Evolutionary conservation across 2,329 filamentous ascomycete genomes (phyloP).

Genomic region (Xylaria hypoxylon): DNA sequence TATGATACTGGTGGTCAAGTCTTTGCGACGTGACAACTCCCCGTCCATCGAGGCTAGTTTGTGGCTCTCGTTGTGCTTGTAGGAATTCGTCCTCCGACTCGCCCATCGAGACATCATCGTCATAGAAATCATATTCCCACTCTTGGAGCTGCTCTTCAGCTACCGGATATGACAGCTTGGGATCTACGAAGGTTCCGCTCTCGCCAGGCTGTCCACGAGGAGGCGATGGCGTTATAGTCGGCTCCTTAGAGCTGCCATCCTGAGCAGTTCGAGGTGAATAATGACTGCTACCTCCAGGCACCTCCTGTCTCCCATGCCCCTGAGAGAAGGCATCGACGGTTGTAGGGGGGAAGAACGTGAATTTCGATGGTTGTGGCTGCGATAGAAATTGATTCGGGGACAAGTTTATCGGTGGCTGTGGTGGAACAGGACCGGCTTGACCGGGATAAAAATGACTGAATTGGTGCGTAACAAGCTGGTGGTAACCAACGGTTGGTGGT

Average conservation of each 20-base stretch:
- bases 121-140: constrained; percentile 62
- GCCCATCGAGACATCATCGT: constrained; percentile 72
- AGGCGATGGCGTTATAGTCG: constrained; percentile 35
- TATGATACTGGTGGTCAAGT: constrained; percentile 54
- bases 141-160: constrained; percentile 40
- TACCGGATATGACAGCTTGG: constrained; percentile 24
- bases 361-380: constrained; percentile 45
- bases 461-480: constrained; percentile 47
- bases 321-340: constrained; percentile 47
- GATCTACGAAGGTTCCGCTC: constrained; percentile 41
- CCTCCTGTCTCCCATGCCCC: constrained; percentile 45
- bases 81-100: constrained; percentile 70
- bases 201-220: constrained; percentile 36
- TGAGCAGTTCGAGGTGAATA: constrained; percentile 38
- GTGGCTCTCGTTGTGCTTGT: constrained; percentile 53
- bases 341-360: constrained; percentile 49
- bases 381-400: constrained; percentile 43
- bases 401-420: constrained; percentile 43
- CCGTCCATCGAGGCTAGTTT: constrained; percentile 55
- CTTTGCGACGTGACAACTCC: constrained; percentile 55
- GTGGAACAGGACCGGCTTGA: constrained; percentile 49
- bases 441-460: constrained; percentile 49
- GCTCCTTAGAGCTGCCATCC: constrained; percentile 31
- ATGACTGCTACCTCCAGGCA: constrained; percentile 43
- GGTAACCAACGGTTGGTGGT: constrained; percentile 56